These are phyloP conservation scores for Fraxinus pennsylvanica DNA, from an alignment of 257 asterid genomes.

Conservation along the genomic window DNA sequence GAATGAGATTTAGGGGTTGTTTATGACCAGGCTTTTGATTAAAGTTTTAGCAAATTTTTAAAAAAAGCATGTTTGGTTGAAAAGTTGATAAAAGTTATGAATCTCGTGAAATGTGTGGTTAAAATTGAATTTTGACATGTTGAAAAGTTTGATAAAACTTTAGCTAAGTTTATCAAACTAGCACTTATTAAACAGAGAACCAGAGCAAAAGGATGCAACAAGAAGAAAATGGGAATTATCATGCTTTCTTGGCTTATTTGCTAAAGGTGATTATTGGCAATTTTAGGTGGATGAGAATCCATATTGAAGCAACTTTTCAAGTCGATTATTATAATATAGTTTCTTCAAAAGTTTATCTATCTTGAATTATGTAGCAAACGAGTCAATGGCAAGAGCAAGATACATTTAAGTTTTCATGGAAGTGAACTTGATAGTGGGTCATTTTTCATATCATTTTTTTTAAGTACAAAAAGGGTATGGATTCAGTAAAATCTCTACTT, in stretches of 20 bases:
- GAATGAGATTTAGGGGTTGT: too few relatives aligned
- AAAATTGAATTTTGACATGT: too few relatives aligned
- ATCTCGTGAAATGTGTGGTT: too few relatives aligned
- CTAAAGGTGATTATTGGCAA: background rate
- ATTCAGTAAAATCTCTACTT: background rate
- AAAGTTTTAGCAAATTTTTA: too few relatives aligned
- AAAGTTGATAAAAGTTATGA: too few relatives aligned
- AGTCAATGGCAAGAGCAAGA: background rate
- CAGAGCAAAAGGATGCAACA: background rate
- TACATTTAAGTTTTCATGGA: background rate
- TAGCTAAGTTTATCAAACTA: background rate
- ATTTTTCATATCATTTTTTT: background rate
- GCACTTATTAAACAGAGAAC: background rate
- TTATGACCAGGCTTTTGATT: too few relatives aligned
- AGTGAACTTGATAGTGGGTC: background rate
- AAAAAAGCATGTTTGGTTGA: too few relatives aligned
- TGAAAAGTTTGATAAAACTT: too few relatives aligned
- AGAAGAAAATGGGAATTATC: background rate
- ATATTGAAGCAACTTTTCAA: background rate
- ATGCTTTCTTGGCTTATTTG: background rate
- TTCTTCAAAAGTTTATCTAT: background rate
- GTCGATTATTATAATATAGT: background rate
- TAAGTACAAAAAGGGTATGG: background rate
- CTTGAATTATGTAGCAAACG: background rate
- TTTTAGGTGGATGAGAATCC: background rate